Conservation (phyloP, 371 early-diverging fungal genomes). For the Thermomucor indicae-seudaticae region DNA sequence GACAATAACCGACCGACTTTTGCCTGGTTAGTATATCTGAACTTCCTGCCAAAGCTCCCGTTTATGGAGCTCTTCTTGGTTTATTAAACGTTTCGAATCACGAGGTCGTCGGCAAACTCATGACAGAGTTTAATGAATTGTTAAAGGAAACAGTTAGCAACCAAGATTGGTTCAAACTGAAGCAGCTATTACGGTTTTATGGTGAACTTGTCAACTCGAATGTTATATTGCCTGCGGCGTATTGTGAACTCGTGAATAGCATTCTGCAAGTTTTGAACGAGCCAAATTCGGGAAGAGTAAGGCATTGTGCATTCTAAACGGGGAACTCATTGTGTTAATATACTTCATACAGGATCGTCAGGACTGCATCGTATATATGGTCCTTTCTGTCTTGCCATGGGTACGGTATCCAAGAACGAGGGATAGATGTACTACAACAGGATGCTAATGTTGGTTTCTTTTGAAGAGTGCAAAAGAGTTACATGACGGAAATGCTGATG, state of each 20-base stretch:
- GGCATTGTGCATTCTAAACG: not conserved
- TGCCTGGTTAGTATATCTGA: constrained; percentile 57
- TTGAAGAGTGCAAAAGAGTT: constrained; percentile 51
- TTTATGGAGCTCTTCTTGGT: constrained; percentile 76
- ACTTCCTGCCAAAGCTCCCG: constrained; percentile 75
- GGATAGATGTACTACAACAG: not conserved
- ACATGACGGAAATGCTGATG: constrained; percentile 48
- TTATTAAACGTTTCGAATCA: constrained; percentile 63
- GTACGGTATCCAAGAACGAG: constrained; percentile 29
- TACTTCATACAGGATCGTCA: constrained; percentile 41
- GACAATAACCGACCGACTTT: not conserved
- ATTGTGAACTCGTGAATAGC: constrained; percentile 57
- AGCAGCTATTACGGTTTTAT: constrained; percentile 76
- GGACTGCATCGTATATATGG: constrained; percentile 73
- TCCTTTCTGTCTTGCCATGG: constrained; percentile 79
- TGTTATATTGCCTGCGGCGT: constrained; percentile 65
- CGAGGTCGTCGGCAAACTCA: constrained; percentile 26
- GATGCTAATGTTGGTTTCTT: not conserved
- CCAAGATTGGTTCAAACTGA: constrained; percentile 68
- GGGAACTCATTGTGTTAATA: not conserved
- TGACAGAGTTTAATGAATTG: constrained; percentile 32
- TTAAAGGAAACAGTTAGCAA: constrained; percentile 48
- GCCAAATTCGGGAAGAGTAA: constrained; percentile 45
- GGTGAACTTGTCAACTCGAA: constrained; percentile 78
- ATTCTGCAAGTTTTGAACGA: constrained; percentile 58